phyloP scores from a whole-genome alignment of 2,329 filamentous ascomycete species.

The Fusarium verticillioides region DNA sequence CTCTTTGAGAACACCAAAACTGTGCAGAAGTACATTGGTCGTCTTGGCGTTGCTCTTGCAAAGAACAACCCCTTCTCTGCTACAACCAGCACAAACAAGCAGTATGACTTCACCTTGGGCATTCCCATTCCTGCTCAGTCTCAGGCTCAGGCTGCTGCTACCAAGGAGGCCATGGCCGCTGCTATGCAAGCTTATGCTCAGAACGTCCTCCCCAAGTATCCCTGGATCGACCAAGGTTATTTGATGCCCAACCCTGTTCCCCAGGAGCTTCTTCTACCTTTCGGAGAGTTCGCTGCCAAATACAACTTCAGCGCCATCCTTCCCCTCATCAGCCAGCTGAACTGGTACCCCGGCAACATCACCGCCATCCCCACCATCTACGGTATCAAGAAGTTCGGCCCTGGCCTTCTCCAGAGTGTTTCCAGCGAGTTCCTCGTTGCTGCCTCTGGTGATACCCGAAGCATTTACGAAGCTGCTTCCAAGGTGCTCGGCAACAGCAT shows the following conservation, averaged over 20 bases:
- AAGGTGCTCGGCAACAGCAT: not conserved
- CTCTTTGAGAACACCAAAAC: slow-evolving; percentile 24
- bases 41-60: slow-evolving; percentile 7
- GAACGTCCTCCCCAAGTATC: slow-evolving; percentile 27
- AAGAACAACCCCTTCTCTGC: not conserved
- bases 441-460: slow-evolving; percentile 17
- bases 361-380: slow-evolving; percentile 29
- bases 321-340: slow-evolving; percentile 19
- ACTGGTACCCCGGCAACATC: slow-evolving; percentile 36
- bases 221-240: slow-evolving; percentile 38
- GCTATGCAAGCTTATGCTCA: slow-evolving; percentile 18
- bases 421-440: slow-evolving; percentile 12
- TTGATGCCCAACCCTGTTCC: slow-evolving; percentile 28
- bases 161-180: not conserved
- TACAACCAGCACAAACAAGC: not conserved
- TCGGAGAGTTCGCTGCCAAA: slow-evolving; percentile 28
- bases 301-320: slow-evolving; percentile 30
- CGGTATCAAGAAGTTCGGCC: slow-evolving; percentile 34
- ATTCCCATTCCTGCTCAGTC: slow-evolving; percentile 25
- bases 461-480: slow-evolving; percentile 24
- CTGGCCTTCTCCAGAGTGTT: slow-evolving; percentile 20
- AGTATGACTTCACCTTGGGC: slow-evolving; percentile 33
- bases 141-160: not conserved
- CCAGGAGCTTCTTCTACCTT: slow-evolving; percentile 29
- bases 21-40: slow-evolving; percentile 29